Evolutionary conservation across 1,139 yeast genomes (phyloP).

Genomic region (Tardiomyces blankii): DNA sequence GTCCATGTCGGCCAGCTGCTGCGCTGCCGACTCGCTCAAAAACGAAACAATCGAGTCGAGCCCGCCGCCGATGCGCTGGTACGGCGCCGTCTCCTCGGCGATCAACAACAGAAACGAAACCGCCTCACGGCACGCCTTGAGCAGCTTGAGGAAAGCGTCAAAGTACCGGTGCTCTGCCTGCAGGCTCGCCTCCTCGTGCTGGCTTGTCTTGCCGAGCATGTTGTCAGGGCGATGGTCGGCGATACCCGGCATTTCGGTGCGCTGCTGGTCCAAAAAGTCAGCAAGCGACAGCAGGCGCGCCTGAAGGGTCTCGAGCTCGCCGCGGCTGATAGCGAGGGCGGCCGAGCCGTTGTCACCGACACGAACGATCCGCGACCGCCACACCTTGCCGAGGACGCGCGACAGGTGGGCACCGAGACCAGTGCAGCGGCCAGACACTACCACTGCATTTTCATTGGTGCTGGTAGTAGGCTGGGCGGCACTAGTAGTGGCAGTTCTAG

Average conservation of each 20-base stretch:
- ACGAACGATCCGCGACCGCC: too few species aligned
- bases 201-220: conserved; percentile 6
- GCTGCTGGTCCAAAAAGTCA: conserved; percentile 28
- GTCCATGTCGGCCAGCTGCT: conserved; percentile 51
- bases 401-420: too few species aligned
- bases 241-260: conserved; percentile 32
- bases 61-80: conserved; percentile 17
- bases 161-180: conserved; percentile 92
- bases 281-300: conserved; percentile 23
- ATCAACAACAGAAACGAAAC: conserved; percentile 76
- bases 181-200: conserved; percentile 47
- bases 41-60: conserved; percentile 60
- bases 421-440: too few species aligned
- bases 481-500: conserved; percentile 7
- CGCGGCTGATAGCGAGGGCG: background rate
- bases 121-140: conserved; percentile 79
- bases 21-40: conserved; percentile 55
- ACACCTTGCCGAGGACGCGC: too few species aligned
- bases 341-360: too few species aligned
- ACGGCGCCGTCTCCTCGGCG: conserved; percentile 51
- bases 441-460: too few species aligned
- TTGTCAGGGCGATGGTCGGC: conserved; percentile 21
- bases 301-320: conserved; percentile 20
- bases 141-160: conserved; percentile 62
- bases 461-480: conserved; percentile 5